phyloP scores from a whole-genome alignment of 2,329 filamentous ascomycete species.

The Cladorrhinum sp. region DNA sequence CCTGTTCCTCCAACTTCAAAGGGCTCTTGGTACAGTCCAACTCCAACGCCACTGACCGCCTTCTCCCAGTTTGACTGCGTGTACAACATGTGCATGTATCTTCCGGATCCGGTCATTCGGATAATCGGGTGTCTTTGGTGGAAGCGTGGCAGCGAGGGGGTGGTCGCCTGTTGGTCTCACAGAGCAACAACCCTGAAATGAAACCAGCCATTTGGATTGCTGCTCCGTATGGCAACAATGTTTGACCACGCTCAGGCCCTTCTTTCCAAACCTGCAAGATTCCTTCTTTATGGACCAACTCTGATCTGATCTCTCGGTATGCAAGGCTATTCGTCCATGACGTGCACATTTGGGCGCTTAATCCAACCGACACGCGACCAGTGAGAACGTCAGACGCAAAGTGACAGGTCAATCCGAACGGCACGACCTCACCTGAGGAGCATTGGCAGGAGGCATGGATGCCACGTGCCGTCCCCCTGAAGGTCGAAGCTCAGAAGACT shows the following conservation, averaged over 20 bases:
- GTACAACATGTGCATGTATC: not conserved
- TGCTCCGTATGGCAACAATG: not conserved
- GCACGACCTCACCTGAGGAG: not conserved
- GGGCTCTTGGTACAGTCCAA: too few species aligned
- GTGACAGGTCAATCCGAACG: not conserved
- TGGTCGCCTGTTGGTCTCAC: not conserved
- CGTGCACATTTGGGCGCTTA: slow-evolving; percentile 19
- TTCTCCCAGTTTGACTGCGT: not conserved
- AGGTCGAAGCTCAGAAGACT: not conserved
- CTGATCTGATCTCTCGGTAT: not conserved
- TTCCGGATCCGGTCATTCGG: not conserved
- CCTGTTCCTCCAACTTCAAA: too few species aligned
- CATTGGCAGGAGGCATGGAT: not conserved
- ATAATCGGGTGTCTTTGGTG: not conserved
- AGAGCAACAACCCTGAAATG: not conserved
- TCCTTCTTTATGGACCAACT: not conserved
- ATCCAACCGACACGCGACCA: slow-evolving; percentile 1
- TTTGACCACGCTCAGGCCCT: not conserved
- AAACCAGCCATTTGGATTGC: not conserved
- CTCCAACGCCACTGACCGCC: too few species aligned
- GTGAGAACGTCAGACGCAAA: slow-evolving; percentile 6
- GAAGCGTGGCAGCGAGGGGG: not conserved
- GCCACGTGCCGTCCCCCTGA: not conserved
- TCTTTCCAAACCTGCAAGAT: not conserved
- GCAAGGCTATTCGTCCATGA: slow-evolving; percentile 16